Percentiles rank a stretch among this genome's conserved stretches.
Conservation (phyloP, 2,329 filamentous ascomycete species). For the Fusarium staphyleae region DNA sequence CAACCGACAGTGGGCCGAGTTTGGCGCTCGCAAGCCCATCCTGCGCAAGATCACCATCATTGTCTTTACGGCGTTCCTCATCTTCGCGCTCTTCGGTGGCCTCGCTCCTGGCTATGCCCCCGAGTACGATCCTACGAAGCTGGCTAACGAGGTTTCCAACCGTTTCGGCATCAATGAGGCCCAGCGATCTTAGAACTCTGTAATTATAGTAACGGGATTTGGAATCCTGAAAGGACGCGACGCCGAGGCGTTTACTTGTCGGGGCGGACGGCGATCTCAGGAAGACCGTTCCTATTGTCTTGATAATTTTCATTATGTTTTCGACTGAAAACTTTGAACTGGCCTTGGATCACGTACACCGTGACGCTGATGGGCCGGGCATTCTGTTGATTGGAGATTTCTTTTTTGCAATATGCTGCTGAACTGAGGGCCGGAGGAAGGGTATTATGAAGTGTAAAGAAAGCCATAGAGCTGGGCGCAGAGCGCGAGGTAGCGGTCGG, state of each 20-base stretch:
- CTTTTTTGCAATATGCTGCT: slow-evolving; percentile 42
- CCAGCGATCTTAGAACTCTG: slow-evolving; percentile 28
- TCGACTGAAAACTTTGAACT: slow-evolving; percentile 29
- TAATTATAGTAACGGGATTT: slow-evolving; percentile 28
- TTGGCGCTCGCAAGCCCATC: slow-evolving; percentile 77
- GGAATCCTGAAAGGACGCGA: slow-evolving; percentile 19
- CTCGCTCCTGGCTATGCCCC: slow-evolving; percentile 67
- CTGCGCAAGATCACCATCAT: slow-evolving; percentile 81
- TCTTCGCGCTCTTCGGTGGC: slow-evolving; percentile 75
- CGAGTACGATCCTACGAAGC: slow-evolving; percentile 60
- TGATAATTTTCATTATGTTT: slow-evolving; percentile 27
- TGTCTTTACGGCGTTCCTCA: slow-evolving; percentile 63
- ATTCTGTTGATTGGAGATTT: slow-evolving; percentile 45
- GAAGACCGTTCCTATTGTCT: slow-evolving; percentile 35
- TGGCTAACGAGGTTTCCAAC: slow-evolving; percentile 57
- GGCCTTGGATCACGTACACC: slow-evolving; percentile 39
- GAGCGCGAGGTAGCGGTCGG: slow-evolving; percentile 46
- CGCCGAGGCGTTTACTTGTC: slow-evolving; percentile 38
- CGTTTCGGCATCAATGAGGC: slow-evolving; percentile 54
- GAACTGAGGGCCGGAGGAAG: slow-evolving; percentile 34
- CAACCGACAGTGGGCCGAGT: slow-evolving; percentile 83
- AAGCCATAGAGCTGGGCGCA: slow-evolving; percentile 50
- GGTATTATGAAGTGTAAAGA: slow-evolving; percentile 46
- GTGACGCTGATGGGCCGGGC: slow-evolving; percentile 36
- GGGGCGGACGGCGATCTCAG: slow-evolving; percentile 46